A percentile compares a stretch with the other conserved stretches of the same genome.
These are phyloP conservation scores for Claviceps digitariae DNA, from an alignment of 2,329 filamentous ascomycete genomes.

Conservation along the genomic window DNA sequence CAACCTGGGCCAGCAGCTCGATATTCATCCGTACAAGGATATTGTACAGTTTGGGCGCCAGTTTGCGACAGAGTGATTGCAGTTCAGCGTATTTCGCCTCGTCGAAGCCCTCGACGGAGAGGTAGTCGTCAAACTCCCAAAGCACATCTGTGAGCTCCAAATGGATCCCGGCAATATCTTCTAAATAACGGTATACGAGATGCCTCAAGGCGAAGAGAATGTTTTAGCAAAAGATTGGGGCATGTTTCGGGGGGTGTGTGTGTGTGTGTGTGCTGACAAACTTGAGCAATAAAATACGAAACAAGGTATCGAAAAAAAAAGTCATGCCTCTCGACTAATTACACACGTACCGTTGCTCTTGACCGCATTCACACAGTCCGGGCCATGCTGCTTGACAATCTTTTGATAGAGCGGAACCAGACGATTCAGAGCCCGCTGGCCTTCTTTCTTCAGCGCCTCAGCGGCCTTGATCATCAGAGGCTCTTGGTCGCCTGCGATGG, in stretches of 20 bases:
- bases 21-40: slow-evolving; percentile 41
- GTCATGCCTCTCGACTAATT: too few relatives aligned
- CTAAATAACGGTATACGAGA: slow-evolving; percentile 16
- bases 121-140: slow-evolving; percentile 44
- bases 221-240: neutral
- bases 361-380: slow-evolving; percentile 36
- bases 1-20: slow-evolving; percentile 18
- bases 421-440: slow-evolving; percentile 34
- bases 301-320: neutral
- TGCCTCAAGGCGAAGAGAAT: neutral
- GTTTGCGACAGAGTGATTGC: slow-evolving; percentile 32
- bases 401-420: slow-evolving; percentile 38
- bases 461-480: slow-evolving; percentile 34
- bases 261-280: neutral
- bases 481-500: slow-evolving; percentile 31
- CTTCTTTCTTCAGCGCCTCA: slow-evolving; percentile 31
- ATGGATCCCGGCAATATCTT: slow-evolving; percentile 34
- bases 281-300: neutral
- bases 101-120: slow-evolving; percentile 35
- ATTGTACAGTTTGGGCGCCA: slow-evolving; percentile 34
- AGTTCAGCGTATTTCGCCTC: slow-evolving; percentile 33
- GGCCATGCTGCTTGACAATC: slow-evolving; percentile 33
- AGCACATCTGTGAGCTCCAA: slow-evolving; percentile 34
- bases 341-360: slow-evolving; percentile 36
- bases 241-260: neutral